Evolutionary conservation across 176 grass and related monocot species (phyloP), one percentile per base, ranked within the genome.

Genomic region (Luzula sylvatica): DNA sequence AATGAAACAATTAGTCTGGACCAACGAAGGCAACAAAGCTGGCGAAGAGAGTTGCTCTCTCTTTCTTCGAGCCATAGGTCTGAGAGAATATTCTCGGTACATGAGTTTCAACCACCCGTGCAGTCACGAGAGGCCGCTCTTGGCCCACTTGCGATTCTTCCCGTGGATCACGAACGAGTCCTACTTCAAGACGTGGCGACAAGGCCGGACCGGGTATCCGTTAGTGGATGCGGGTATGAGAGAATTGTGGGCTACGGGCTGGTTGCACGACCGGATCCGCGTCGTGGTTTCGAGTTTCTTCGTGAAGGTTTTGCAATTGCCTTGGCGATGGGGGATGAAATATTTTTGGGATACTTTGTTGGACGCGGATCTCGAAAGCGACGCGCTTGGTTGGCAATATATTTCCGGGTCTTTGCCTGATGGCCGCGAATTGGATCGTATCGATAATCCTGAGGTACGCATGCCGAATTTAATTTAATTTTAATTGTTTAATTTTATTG

Each of bases 271-370:
- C 61, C 51, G 92, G 14, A 96, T 96, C 44, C 84, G 92, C 11
- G 92, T 89, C 46, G 92, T 96, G 11, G 92, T 96, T 21, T 50
- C 85, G 25, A 96, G 92, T 59, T 96, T 96, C 69, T 96, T 96
- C 2, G 92, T 96, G 43, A 96, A 96, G 65, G 81, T 96, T 22
- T 77, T 96, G 56, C 92, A 89, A 27, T 69, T 96, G 50, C 92
- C 92, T 13, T 96, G 92, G 92, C 77, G 77, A 21, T 96, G 92
- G 92, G 92, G 92, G 26, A 96, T 96, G 92, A 96, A 96, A 55
- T 96, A 96, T 74, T 96, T 96, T 7, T 96, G 92, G 92, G 85
- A 96, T 64, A 96, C 92, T 8, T 69, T 96, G 53, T 68, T 96
- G 49, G 92, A 96, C 68, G 92, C 92, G 53, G 92, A 96, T 79